Evolutionary conservation across 805 yeast species (phyloP).

Genomic region (Naumovozyma dairenensis): DNA sequence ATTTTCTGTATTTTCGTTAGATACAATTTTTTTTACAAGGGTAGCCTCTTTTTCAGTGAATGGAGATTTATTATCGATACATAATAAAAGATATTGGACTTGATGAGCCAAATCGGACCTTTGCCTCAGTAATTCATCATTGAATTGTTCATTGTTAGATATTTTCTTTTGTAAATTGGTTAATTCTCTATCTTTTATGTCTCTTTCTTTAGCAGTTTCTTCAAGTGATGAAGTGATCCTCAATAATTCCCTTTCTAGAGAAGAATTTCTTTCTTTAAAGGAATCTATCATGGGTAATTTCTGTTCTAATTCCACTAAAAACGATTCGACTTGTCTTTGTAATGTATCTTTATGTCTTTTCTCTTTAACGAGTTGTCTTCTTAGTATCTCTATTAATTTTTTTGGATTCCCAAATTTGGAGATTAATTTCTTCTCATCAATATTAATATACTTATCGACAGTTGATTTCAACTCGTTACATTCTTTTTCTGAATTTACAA

Average conservation of each 20-base stretch:
- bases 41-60: constrained; percentile 54
- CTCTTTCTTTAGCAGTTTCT: constrained; percentile 40
- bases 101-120: constrained; percentile 73
- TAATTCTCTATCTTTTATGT: constrained; percentile 25
- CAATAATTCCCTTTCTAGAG: constrained; percentile 45
- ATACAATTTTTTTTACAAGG: constrained; percentile 46
- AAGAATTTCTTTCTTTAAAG: constrained; percentile 48
- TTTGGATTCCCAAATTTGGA: too few relatives aligned
- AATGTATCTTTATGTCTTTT: constrained; percentile 60
- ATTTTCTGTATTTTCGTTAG: constrained; percentile 24
- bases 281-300: constrained; percentile 68
- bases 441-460: too few relatives aligned
- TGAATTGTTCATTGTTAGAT: constrained; percentile 28
- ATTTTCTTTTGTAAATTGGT: constrained; percentile 15
- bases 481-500: constrained; percentile 27
- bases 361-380: constrained; percentile 59
- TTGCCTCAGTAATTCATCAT: constrained; percentile 41
- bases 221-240: constrained; percentile 49
- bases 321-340: constrained; percentile 58
- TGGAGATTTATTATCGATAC: constrained; percentile 41
- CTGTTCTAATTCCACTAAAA: constrained; percentile 66
- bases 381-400: constrained; percentile 49
- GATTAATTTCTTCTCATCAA: too few relatives aligned
- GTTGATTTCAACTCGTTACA: constrained; percentile 35
- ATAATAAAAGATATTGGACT: constrained; percentile 63